Percentiles rank a stretch among this genome's conserved stretches.
These are phyloP conservation scores for Casuarina glauca DNA, from an alignment of 306 rosid species.

Conservation along the genomic window DNA sequence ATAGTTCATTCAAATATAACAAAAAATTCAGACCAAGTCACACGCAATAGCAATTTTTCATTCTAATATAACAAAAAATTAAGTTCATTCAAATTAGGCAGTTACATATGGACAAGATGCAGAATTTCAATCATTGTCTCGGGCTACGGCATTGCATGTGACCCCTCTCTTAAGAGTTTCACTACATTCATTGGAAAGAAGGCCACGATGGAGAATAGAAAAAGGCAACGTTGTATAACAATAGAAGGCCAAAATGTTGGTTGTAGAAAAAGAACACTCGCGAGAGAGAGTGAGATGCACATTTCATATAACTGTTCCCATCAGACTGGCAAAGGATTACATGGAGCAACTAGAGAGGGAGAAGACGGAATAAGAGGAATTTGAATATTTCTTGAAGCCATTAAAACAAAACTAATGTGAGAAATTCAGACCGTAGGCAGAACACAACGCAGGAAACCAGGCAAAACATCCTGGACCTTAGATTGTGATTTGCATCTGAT, in stretches of 20 bases:
- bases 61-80: background rate
- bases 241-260: too few relatives aligned
- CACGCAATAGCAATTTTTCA: background rate
- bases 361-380: too few relatives aligned
- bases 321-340: too few relatives aligned
- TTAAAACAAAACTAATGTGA: too few relatives aligned
- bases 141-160: background rate
- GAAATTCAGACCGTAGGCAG: too few relatives aligned
- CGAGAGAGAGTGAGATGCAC: background rate
- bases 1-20: background rate
- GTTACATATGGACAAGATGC: background rate
- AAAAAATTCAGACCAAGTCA: background rate
- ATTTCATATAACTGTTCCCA: background rate
- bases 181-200: background rate
- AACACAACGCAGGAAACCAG: too few relatives aligned
- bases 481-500: too few relatives aligned
- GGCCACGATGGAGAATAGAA: background rate
- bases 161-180: too few relatives aligned
- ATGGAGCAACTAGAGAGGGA: too few relatives aligned
- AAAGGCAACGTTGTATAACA: background rate
- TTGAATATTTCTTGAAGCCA: too few relatives aligned
- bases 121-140: background rate
- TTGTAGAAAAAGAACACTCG: background rate
- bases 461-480: too few relatives aligned
- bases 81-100: background rate